Percentiles rank a stretch among this genome's conserved stretches.
These are phyloP conservation scores for Ogataea neopini DNA, from an alignment of 805 yeast species.

Conservation along the genomic window DNA sequence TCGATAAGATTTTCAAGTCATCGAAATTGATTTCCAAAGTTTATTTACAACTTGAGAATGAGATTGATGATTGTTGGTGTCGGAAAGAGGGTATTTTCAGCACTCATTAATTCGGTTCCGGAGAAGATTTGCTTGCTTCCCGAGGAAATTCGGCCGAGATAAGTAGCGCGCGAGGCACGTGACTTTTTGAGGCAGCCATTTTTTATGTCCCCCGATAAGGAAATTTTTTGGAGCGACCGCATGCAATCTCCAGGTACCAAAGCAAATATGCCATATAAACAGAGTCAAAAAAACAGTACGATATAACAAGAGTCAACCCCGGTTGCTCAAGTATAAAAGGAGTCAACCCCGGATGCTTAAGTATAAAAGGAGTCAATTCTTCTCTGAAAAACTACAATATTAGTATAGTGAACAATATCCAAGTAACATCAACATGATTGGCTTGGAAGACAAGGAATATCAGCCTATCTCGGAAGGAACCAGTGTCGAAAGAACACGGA, in stretches of 20 bases:
- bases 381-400: too few relatives aligned
- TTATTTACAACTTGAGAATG: conserved; percentile 38
- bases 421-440: not conserved
- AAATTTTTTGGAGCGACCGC: not conserved
- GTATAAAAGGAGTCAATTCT: too few relatives aligned
- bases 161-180: not conserved
- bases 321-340: not conserved
- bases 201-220: not conserved
- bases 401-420: too few relatives aligned
- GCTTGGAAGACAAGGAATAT: conserved; percentile 6
- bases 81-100: conserved; percentile 32
- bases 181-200: not conserved
- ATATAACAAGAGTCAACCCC: not conserved
- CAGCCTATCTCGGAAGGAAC: not conserved
- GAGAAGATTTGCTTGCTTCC: too few relatives aligned
- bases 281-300: too few relatives aligned
- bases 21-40: conserved; percentile 26
- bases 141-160: too few relatives aligned
- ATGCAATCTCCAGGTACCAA: not conserved
- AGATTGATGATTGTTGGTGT: conserved; percentile 43
- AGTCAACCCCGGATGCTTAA: too few relatives aligned
- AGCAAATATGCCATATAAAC: too few relatives aligned
- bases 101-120: conserved; percentile 19
- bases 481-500: not conserved
- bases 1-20: conserved; percentile 29